Conservation (phyloP, 202 grass and related monocot genomes). For the Setaria italica region DNA sequence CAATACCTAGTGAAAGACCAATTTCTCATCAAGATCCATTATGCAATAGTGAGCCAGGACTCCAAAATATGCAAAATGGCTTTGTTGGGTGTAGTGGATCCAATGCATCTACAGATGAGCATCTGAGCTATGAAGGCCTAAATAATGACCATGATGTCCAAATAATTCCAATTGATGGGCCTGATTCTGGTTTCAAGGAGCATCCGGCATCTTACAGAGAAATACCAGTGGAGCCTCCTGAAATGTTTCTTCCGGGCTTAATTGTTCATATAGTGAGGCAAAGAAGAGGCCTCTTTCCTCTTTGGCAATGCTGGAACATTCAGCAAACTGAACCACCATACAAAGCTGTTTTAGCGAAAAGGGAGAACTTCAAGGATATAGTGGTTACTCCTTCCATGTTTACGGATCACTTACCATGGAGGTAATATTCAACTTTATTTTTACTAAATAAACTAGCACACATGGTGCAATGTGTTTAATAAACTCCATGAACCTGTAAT, state of each 20-base stretch:
- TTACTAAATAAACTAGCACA: background rate
- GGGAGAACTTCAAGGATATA: conserved; percentile 84
- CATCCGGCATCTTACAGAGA: conserved; percentile 56
- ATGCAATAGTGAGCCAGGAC: conserved; percentile 51
- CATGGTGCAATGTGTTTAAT: conserved; percentile 8
- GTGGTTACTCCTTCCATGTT: conserved; percentile 89
- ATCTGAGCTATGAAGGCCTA: conserved; percentile 37
- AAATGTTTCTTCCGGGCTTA: conserved; percentile 87
- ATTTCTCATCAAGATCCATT: conserved; percentile 44
- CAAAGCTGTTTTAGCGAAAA: conserved; percentile 77
- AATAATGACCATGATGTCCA: conserved; percentile 41
- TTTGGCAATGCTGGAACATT: conserved; percentile 84
- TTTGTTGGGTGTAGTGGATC: conserved; percentile 40
- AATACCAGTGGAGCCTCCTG: conserved; percentile 69
- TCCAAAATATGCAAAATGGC: conserved; percentile 54
- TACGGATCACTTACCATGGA: conserved; percentile 95
- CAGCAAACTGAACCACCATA: conserved; percentile 62
- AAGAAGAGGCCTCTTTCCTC: conserved; percentile 71
- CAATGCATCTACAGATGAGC: conserved; percentile 36
- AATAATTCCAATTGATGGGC: conserved; percentile 57
- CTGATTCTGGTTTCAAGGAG: conserved; percentile 44
- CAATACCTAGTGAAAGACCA: conserved; percentile 44
- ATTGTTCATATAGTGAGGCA: conserved; percentile 86
- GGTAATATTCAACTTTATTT: conserved; percentile 57
- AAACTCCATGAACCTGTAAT: background rate